These are phyloP conservation scores for Pseudisothecium myosuroides DNA, from an alignment of 225 moss, liverwort and hornwort genomes.

Conservation along the genomic window DNA sequence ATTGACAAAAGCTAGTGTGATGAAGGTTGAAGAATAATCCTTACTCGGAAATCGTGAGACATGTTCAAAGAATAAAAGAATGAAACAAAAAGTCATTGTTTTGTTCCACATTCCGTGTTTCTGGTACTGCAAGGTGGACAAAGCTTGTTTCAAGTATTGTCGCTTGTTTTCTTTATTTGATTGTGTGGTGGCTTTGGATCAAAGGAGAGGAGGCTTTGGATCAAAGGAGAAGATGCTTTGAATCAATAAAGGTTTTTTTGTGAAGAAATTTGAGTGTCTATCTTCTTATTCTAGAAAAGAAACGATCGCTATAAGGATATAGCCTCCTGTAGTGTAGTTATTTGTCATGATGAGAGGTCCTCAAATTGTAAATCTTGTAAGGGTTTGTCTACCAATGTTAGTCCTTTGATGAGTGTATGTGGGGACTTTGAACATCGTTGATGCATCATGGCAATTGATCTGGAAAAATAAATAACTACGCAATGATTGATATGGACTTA, in stretches of 20 bases:
- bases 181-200: too few species aligned
- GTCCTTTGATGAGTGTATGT: background rate
- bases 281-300: background rate
- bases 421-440: background rate
- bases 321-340: background rate
- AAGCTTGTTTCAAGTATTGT: background rate
- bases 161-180: background rate
- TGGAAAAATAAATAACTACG: background rate
- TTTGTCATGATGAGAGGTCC: too few species aligned
- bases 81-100: background rate
- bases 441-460: background rate
- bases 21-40: background rate
- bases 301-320: accelerated
- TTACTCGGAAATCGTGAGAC: accelerated
- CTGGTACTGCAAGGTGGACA: accelerated
- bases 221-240: accelerated
- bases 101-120: accelerated
- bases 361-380: background rate
- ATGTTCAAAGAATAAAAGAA: background rate
- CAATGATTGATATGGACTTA: background rate
- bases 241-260: accelerated
- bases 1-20: background rate
- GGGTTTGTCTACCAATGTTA: background rate
- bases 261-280: background rate
- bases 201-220: background rate